phyloP scores from a whole-genome alignment of 257 asterid species.

The Solanum appendiculatum region DNA sequence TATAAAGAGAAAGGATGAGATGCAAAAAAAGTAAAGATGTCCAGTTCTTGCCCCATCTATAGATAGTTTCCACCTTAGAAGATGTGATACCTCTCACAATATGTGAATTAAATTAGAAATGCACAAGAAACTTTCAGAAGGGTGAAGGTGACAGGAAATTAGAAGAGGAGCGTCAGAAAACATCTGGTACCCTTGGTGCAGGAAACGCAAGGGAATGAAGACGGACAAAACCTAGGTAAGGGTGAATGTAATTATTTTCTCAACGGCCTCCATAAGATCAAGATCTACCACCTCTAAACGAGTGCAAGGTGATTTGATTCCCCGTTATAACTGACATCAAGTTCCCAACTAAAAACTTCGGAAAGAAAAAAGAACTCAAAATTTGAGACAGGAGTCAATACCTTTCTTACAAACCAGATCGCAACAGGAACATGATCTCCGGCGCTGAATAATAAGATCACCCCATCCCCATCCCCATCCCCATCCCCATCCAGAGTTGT shows the following conservation, averaged over 20 bases:
- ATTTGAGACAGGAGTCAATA: constrained; percentile 1
- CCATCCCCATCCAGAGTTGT: constrained; percentile 33
- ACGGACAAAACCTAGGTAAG: neutral
- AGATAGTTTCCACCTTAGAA: neutral
- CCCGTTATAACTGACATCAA: neutral
- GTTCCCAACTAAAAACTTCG: neutral
- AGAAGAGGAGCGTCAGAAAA: neutral
- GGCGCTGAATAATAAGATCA: constrained; percentile 51
- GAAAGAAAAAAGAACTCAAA: neutral
- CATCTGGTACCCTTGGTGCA: neutral
- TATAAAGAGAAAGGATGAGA: constrained; percentile 15
- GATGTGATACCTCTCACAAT: neutral
- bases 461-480: constrained; percentile 39
- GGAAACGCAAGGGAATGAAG: neutral
- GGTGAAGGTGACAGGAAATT: neutral
- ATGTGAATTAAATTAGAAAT: neutral
- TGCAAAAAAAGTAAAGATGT: neutral
- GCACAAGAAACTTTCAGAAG: neutral
- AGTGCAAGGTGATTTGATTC: neutral
- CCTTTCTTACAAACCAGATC: constrained; percentile 79
- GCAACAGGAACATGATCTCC: constrained; percentile 62
- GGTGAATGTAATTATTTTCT: neutral
- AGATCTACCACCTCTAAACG: neutral
- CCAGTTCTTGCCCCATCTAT: neutral
- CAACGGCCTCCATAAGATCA: neutral